Evolutionary conservation across 768 basidiomycete genomes (phyloP).

Genomic region (Solioccasus polychromus): DNA sequence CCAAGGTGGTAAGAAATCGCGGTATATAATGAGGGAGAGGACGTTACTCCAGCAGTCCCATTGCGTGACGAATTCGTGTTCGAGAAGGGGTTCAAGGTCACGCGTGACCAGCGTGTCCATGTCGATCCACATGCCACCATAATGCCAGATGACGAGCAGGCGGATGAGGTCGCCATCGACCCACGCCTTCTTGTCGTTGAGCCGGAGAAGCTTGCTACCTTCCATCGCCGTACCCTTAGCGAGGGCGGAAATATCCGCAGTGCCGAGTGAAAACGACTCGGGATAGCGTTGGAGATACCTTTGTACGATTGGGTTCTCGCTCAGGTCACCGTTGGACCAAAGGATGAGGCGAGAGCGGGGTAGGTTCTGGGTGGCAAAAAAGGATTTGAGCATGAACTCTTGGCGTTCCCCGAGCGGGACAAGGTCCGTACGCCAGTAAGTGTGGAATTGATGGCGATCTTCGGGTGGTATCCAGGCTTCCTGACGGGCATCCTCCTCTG

Average conservation of each 20-base stretch:
- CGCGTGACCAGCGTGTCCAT: constrained; percentile 94
- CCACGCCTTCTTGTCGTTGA: constrained; percentile 82
- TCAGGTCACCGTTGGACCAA: constrained; percentile 88
- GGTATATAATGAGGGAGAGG: neutral
- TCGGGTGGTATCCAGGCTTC: constrained; percentile 32
- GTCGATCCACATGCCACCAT: constrained; percentile 94
- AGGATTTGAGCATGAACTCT: constrained; percentile 86
- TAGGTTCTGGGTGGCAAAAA: constrained; percentile 88
- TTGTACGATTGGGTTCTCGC: constrained; percentile 51
- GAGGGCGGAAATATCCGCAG: constrained; percentile 65
- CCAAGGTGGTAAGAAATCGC: neutral
- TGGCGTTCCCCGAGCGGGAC: constrained; percentile 76
- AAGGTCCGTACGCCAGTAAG: constrained; percentile 92
- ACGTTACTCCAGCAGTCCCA: constrained; percentile 94
- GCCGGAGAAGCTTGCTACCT: constrained; percentile 54
- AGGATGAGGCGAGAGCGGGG: constrained; percentile 67
- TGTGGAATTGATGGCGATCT: constrained; percentile 71
- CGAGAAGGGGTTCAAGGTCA: constrained; percentile 79
- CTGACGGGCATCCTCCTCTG: constrained; percentile 7
- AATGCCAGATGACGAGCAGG: constrained; percentile 81
- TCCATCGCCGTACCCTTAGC: constrained; percentile 78
- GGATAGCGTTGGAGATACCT: constrained; percentile 64
- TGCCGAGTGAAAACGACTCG: constrained; percentile 61
- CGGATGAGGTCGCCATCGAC: constrained; percentile 93
- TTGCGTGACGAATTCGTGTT: constrained; percentile 95